Percentiles rank a stretch among this genome's conserved stretches.
Evolutionary conservation across 2,329 filamentous ascomycete genomes (phyloP).

Genomic region (Ciborinia camelliae): DNA sequence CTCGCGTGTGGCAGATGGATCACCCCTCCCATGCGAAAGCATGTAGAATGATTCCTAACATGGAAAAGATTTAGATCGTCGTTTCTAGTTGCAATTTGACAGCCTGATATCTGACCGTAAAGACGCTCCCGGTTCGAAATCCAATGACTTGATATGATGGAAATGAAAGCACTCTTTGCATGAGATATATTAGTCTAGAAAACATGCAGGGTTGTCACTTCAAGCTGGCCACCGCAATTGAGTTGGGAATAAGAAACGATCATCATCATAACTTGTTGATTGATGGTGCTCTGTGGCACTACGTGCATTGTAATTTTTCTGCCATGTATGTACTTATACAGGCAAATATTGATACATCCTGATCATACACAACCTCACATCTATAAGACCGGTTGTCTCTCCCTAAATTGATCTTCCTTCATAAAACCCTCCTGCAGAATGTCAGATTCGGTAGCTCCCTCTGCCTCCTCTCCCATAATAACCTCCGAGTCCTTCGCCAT

Average conservation of each 20-base stretch:
- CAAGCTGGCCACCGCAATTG: background rate
- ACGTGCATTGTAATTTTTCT: background rate
- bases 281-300: background rate
- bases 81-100: background rate
- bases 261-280: background rate
- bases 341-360: slow-evolving; percentile 18
- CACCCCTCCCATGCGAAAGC: background rate
- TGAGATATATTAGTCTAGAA: background rate
- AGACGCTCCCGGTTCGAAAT: background rate
- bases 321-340: slow-evolving; percentile 17
- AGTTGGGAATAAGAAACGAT: background rate
- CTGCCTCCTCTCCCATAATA: slow-evolving; percentile 41
- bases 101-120: background rate
- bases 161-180: background rate
- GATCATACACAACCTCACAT: slow-evolving; percentile 14
- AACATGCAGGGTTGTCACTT: background rate
- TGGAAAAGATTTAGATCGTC: background rate
- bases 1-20: background rate
- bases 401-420: slow-evolving; percentile 38
- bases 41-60: background rate
- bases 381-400: slow-evolving; percentile 30
- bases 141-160: background rate
- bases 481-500: slow-evolving; percentile 44
- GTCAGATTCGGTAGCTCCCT: slow-evolving; percentile 38
- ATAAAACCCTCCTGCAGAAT: slow-evolving; percentile 38